phyloP scores from a whole-genome alignment of 2,329 filamentous ascomycete genomes.

The Leptographium lundbergii region DNA sequence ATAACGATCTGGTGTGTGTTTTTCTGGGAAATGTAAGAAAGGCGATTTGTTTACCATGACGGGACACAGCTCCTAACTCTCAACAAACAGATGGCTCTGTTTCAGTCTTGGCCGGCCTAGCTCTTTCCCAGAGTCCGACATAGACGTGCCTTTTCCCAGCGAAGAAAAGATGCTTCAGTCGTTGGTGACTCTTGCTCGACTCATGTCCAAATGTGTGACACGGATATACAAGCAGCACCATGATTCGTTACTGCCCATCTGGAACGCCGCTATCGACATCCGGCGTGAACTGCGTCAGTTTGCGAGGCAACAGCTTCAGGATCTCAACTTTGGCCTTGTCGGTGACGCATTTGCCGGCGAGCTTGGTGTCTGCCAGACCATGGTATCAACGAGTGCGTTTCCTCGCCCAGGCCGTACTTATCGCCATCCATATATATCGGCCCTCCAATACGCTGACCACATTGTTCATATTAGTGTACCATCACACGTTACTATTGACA shows the following conservation, averaged over 20 bases:
- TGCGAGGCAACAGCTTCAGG: constrained; percentile 7
- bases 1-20: constrained; percentile 10
- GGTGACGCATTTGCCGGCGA: constrained; percentile 8
- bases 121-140: constrained; percentile 10
- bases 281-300: constrained; percentile 9
- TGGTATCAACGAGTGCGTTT: constrained; percentile 9
- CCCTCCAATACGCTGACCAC: neutral
- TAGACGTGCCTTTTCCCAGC: constrained; percentile 10
- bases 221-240: constrained; percentile 10
- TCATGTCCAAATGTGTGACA: constrained; percentile 10
- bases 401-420: neutral
- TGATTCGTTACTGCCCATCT: constrained; percentile 10
- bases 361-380: constrained; percentile 10
- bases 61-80: neutral
- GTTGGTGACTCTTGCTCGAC: constrained; percentile 6
- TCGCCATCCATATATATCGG: neutral
- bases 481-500: constrained; percentile 11
- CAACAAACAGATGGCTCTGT: constrained; percentile 8
- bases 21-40: constrained; percentile 11
- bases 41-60: neutral
- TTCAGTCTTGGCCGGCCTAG: constrained; percentile 10
- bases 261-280: constrained; percentile 11
- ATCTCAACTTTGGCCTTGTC: constrained; percentile 6
- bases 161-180: constrained; percentile 10
- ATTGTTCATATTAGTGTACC: constrained; percentile 7